Base-by-base conservation (phyloP, 306 rosid genomes). In the Castanea sativa region DNA sequence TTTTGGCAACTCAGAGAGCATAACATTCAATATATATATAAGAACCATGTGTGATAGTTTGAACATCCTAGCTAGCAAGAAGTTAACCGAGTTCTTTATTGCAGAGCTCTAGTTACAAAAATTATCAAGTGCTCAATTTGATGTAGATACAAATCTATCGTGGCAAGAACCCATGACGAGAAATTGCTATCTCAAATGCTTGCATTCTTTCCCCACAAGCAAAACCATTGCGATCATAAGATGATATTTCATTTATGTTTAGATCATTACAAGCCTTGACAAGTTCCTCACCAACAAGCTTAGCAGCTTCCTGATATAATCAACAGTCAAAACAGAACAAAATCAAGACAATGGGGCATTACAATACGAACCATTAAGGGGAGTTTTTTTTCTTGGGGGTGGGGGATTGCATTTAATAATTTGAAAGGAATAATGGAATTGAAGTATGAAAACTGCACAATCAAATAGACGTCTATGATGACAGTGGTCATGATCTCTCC, bases 201-300 rank as follows among this genome's bases (percentile, higher is more conserved):
- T 76, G 79, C 83, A 95, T 86, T 75, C 86, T 89, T 78, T 91
- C 86, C 69, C 93, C 94, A 0, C 85, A 51, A 57, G 90, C 85
- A 21, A 87, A 75, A 35, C 99, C 98, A 27, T 95, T 92, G 84
- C 92, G 88, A 73, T 92, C 98, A 43, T 92, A 95, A 38, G 77
- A 80, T 29, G 94, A 92, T 81, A 95, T 85, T 82, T 95, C 98
- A 20, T 84, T 73, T 76, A 92, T 84, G 27, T 86, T 79, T 19
- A 90, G 95, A 78, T 85, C 91, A 78, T 59, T 77, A 45, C 97
- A 92, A n/a, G 89, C 86, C 81, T 89, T 86, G 73, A 92, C 76
- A 65, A 92, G 91, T 71, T 87, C 94, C 83, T 92, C 91, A 51
- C 99, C 94, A 73, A 91, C 94, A 49, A 81, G 92, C 59, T 86